Base-by-base conservation (phyloP, 345 rosid species). In the Euphorbia lathyris region DNA sequence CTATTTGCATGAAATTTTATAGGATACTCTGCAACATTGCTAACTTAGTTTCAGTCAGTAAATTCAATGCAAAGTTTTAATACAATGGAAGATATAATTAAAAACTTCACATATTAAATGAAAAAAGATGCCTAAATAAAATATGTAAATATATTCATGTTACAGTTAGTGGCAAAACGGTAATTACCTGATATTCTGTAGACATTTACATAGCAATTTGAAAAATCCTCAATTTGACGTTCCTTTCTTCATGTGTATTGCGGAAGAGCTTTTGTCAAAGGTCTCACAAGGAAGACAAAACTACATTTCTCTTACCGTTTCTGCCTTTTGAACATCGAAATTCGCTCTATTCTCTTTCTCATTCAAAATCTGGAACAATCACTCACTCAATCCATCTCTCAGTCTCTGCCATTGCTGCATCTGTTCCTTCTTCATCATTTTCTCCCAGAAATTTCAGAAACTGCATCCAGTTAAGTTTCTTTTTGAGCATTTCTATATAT, bases 151-250 rank as follows among this genome's bases (percentile, higher is more conserved):
- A 2, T 34, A 34, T 34, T 34, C 4, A 7, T 34, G 38, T 34
- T 34, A 34, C 3, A 34, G 7, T 34, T 5, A 72, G 59, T 73
- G 76, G 76, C 71, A 66, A 58, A 3, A 38, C 47, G 32, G 76
- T 73, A 51, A 66, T 13, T 73, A 26, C 16, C 7, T 1, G 3
- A 10, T 9, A 8, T 16, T 4, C 63, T 25, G 7, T 19, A 19
- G 55, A 4, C 69, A 40, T 19, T 55, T 27, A 11, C 11, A 14
- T 7, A 14, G 13, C 1, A 16, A 26, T 72, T 72, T 43, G 75
- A 72, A 72, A 72, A 42, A 25, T 53, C 43, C 5, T 22, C 47
- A 23, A 12, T 19, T 5, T 27, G 1, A 42, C 66, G 62, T 25
- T 29, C 32, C n/a, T 58, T 26, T 26, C 36, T 62, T 12, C 50